A percentile compares a stretch with the other conserved stretches of the same genome.
These are phyloP conservation scores for Glarea lozoyensis DNA, from an alignment of 495 filamentous ascomycete genomes.

Conservation along the genomic window DNA sequence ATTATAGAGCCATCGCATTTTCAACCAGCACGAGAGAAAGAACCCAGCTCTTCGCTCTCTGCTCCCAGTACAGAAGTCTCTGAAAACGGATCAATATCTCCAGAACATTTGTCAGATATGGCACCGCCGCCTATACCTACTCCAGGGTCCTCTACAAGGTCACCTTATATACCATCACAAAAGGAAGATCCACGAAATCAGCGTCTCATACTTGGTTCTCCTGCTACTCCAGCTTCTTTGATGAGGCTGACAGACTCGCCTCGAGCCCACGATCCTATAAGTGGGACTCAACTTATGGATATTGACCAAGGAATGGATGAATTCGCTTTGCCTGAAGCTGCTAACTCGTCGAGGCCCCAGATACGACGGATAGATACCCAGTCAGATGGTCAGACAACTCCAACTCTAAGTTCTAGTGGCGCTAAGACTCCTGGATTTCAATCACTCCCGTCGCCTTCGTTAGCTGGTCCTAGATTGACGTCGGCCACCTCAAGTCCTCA, in stretches of 20 bases:
- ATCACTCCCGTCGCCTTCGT: constrained; percentile 37
- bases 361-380: constrained; percentile 37
- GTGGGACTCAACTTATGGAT: constrained; percentile 11
- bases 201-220: constrained; percentile 26
- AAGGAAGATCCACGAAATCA: constrained; percentile 5
- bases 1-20: constrained; percentile 25
- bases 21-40: constrained; percentile 3
- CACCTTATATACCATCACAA: constrained; percentile 29
- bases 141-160: constrained; percentile 35
- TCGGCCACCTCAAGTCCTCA: constrained; percentile 47
- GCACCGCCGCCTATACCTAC: constrained; percentile 47
- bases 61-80: constrained; percentile 18
- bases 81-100: constrained; percentile 43
- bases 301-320: constrained; percentile 21
- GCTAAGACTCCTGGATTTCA: constrained; percentile 30
- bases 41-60: constrained; percentile 21
- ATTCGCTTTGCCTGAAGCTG: constrained; percentile 22
- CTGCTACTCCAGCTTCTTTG: constrained; percentile 78
- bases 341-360: constrained; percentile 24
- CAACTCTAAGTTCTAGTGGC: constrained; percentile 23
- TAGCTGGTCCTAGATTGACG: constrained; percentile 29
- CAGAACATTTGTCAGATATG: constrained; percentile 47
- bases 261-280: constrained; percentile 1
- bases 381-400: constrained; percentile 24
- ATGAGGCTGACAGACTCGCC: constrained; percentile 39